Conservation (phyloP, 495 filamentous ascomycete species). For the Podospora tetraspora region DNA sequence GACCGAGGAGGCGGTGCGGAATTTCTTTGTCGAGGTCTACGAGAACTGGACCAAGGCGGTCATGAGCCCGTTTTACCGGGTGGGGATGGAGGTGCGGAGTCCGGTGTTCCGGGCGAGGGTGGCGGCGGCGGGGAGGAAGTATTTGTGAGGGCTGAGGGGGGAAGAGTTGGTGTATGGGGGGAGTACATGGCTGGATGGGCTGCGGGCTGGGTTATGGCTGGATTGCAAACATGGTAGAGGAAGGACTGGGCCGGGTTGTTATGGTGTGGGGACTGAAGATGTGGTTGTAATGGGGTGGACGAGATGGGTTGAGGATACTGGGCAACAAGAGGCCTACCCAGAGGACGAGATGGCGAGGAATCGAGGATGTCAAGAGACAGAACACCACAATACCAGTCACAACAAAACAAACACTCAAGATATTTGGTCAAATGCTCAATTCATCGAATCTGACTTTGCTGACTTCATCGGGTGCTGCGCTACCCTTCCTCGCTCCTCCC, state of each 20-base stretch:
- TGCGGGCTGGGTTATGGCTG: too few species aligned
- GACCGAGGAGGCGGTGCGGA: slow-evolving; percentile 88
- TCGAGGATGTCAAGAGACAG: background rate
- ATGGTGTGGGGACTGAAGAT: too few species aligned
- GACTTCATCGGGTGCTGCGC: slow-evolving; percentile 15
- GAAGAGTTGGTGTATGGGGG: too few species aligned
- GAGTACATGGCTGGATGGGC: background rate
- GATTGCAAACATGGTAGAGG: too few species aligned
- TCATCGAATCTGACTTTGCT: slow-evolving; percentile 10
- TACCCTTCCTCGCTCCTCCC: slow-evolving; percentile 7
- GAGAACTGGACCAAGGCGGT: slow-evolving; percentile 93
- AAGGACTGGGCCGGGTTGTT: too few species aligned
- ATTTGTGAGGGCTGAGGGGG: slow-evolving; percentile 48
- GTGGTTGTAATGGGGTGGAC: too few species aligned
- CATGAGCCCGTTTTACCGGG: slow-evolving; percentile 91
- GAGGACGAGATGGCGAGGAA: background rate
- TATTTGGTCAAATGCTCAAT: background rate
- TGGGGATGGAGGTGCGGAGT: slow-evolving; percentile 76
- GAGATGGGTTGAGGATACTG: too few species aligned
- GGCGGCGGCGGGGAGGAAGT: slow-evolving; percentile 85
- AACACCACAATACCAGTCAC: background rate
- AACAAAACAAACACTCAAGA: background rate
- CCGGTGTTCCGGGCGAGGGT: slow-evolving; percentile 78
- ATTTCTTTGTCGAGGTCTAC: slow-evolving; percentile 91
- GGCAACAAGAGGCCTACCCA: too few species aligned